These are phyloP conservation scores for Trypanosoma melophagium DNA, from an alignment of 208 protist genomes.

Conservation along the genomic window DNA sequence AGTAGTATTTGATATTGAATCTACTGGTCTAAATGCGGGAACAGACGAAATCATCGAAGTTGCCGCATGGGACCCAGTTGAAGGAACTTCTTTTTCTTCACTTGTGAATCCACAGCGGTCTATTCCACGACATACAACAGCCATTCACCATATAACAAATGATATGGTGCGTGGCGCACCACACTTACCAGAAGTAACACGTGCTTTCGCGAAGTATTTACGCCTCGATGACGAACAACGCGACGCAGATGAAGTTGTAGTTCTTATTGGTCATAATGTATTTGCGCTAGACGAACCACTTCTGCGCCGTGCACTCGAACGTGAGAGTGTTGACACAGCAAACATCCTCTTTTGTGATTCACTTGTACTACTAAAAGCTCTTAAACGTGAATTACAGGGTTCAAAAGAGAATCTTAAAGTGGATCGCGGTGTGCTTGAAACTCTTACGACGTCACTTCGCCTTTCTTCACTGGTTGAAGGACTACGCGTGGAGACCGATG, in stretches of 20 bases:
- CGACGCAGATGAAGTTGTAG: slow-evolving; percentile 55
- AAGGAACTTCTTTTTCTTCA: slow-evolving; percentile 70
- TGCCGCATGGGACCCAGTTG: slow-evolving; percentile 80
- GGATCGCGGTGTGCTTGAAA: slow-evolving; percentile 50
- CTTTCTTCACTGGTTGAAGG: slow-evolving; percentile 63
- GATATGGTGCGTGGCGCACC: slow-evolving; percentile 64
- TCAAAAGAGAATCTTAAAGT: slow-evolving; percentile 18
- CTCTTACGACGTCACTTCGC: slow-evolving; percentile 61
- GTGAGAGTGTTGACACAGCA: slow-evolving; percentile 37
- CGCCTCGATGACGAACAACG: slow-evolving; percentile 42
- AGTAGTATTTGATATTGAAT: slow-evolving; percentile 87
- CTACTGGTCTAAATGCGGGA: slow-evolving; percentile 76
- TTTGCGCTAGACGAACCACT: slow-evolving; percentile 85
- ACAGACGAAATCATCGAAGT: slow-evolving; percentile 86
- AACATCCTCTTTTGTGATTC: slow-evolving; percentile 86
- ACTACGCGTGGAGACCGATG: slow-evolving; percentile 60
- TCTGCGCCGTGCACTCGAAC: slow-evolving; percentile 64
- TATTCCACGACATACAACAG: slow-evolving; percentile 62
- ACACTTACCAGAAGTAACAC: slow-evolving; percentile 47
- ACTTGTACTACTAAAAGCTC: slow-evolving; percentile 52
- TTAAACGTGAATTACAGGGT: slow-evolving; percentile 43
- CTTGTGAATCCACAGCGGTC: slow-evolving; percentile 69
- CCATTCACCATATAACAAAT: slow-evolving; percentile 88
- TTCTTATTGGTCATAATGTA: slow-evolving; percentile 86
- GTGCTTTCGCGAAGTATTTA: slow-evolving; percentile 64